Base-by-base conservation (phyloP, 257 asterid species). In the Paraleonurus japonicus region DNA sequence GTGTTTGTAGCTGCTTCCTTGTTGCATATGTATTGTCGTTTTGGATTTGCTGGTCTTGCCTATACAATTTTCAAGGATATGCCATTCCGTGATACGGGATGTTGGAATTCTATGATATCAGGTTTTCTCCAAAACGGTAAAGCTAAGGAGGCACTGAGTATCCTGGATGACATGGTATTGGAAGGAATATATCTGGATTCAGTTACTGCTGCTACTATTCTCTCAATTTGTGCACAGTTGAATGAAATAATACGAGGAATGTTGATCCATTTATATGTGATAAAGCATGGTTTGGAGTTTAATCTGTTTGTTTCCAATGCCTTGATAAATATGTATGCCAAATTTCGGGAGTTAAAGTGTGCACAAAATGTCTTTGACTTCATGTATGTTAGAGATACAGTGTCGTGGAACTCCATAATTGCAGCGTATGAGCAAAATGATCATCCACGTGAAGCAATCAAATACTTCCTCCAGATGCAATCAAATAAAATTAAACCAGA, bases 21-120 rank as follows among this genome's bases (percentile, higher is more conserved):
- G 77, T 92, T 91, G 70, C 88, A 89, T 77, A 84, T 91, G 95
- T 91, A 89, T 67, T 89, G 87, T 32, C 89, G 96, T 39, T 91
- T 91, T 71, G 90, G 88, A 3, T 69, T 65, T 67, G 59, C 79
- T 57, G 72, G 6, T 45, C 59, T 76, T 59, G 96, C 96, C 15
- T 80, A 79, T 72, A 47, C 59, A 23, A 81, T 91, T 65, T 91
- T 91, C 73, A 76, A 80, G 62, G 81, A 77, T 45, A 91, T 91
- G 97, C 97, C 97, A 16, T 79, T 41, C 58, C 87, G 96, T 57
- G 97, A 91, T 81, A 81, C 78, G 78, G 95, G 96, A 58, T 91
- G 97, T 72, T 91, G 97, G 96, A 91, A 91, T 81, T 87, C 97
- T 70, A 78, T 87, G 75, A 89, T 89, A 72, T 89, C 97, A 73